Evolutionary conservation across 495 filamentous ascomycete genomes (phyloP), one percentile per base, ranked within the genome.

Genomic region (Hypoxylon lienhwacheense): DNA sequence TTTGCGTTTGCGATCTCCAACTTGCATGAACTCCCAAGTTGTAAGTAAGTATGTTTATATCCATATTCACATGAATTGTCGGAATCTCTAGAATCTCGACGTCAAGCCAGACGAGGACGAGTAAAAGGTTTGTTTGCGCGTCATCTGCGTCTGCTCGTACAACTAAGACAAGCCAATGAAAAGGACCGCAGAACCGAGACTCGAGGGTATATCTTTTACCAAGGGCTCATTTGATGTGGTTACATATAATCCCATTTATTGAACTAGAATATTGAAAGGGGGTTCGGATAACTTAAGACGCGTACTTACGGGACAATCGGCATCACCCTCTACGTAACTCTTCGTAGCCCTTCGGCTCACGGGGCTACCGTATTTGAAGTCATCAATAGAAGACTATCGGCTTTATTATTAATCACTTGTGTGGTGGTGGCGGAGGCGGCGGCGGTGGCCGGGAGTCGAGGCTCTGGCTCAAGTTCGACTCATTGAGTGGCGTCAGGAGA

Each of bases 391-490:
- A 50, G 31, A 25, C 42, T 37, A 48, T 29, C 33, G 24, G 14
- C 26, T 20, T 11, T 41, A 49, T 34, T 42, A 22, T 28, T 15
- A 7, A n/a, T 21, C 4, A n/a, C n/a, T 22, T 31, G 31, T 24
- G 33, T 29, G 19, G 28, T 47, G 42, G 41, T 42, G n/a, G n/a
- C n/a, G n/a, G n/a, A 46, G 34, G n/a, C 40, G 42, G 29, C 29
- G 34, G 42, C 53, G 43, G 55, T 42, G 55, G 47, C 47, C n/a
- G 55, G 20, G 14, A 15, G 11, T 26, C 17, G 41, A 52, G 55
- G 55, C 42, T 52, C 42, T 53, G 25, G 53, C 53, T 43, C 44
- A 49, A 59, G 53, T 59, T 43, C 44, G 55, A 59, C 53, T 42
- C 48, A 59, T 49, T 25, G 14, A 40, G 50, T 53, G 50, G 56